Percentiles rank a stretch among this genome's conserved stretches.
phyloP scores from a whole-genome alignment of 2,329 filamentous ascomycete species.

The Karstenula rhodostoma region DNA sequence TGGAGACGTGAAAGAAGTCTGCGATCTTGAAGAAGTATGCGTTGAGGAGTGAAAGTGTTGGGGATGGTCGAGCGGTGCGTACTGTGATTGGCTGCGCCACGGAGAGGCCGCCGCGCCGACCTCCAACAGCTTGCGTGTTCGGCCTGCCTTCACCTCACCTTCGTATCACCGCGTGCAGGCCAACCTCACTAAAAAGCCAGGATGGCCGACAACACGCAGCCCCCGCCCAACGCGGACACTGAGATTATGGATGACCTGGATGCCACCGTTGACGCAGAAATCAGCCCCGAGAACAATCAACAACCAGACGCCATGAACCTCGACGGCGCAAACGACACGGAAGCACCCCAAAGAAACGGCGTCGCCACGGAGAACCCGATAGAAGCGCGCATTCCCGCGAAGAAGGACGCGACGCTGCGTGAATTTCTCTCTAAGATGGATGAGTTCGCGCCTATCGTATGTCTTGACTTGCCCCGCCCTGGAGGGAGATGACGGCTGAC shows the following conservation, averaged over 20 bases:
- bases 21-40: background rate
- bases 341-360: constrained; percentile 45
- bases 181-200: constrained; percentile 18
- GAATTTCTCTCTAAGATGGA: constrained; percentile 98
- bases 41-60: background rate
- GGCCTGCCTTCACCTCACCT: constrained; percentile 21
- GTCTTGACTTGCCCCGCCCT: constrained; percentile 53
- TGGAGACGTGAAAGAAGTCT: too few species aligned
- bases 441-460: constrained; percentile 94
- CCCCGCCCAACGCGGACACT: constrained; percentile 38
- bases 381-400: constrained; percentile 74
- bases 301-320: constrained; percentile 52
- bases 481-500: constrained; percentile 23
- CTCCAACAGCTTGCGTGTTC: constrained; percentile 12
- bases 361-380: constrained; percentile 53
- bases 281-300: constrained; percentile 46
- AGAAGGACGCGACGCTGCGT: constrained; percentile 90
- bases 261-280: constrained; percentile 53
- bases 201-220: constrained; percentile 44
- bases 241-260: constrained; percentile 51
- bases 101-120: constrained; percentile 7
- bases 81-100: constrained; percentile 15
- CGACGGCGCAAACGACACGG: constrained; percentile 51
- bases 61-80: background rate
- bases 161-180: constrained; percentile 10